Evolutionary conservation across 768 basidiomycete species (phyloP).

Genomic region (Neoboletus brunneissimus): DNA sequence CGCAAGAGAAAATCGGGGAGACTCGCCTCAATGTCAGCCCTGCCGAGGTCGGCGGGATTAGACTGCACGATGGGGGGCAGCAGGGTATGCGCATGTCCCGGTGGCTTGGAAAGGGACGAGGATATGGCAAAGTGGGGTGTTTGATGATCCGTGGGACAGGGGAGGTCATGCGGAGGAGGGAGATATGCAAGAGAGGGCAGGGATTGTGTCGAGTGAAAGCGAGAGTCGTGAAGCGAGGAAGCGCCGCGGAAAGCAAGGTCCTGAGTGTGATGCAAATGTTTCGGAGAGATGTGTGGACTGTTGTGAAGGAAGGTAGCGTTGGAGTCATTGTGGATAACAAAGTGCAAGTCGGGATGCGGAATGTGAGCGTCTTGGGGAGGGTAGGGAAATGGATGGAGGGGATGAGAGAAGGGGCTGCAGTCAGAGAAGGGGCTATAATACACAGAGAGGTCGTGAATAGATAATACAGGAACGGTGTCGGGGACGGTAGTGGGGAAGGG

Average conservation of each 20-base stretch:
- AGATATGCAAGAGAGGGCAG: conserved; percentile 24
- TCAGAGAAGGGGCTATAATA: conserved; percentile 35
- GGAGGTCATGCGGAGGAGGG: conserved; percentile 27
- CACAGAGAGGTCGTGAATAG: conserved; percentile 29
- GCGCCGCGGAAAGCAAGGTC: conserved; percentile 20
- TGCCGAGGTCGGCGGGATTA: conserved; percentile 30
- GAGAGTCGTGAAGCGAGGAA: conserved; percentile 26
- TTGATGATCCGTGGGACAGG: conserved; percentile 17
- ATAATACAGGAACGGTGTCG: conserved; percentile 32
- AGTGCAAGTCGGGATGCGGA: conserved; percentile 28
- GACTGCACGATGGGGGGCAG: conserved; percentile 34
- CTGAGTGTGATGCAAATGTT: conserved; percentile 27
- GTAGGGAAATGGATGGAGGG: conserved; percentile 26
- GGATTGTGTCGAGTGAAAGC: conserved; percentile 27
- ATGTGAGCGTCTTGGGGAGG: conserved; percentile 25
- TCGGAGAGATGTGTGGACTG: conserved; percentile 27
- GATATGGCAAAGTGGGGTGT: conserved; percentile 17
- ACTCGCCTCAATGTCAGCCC: conserved; percentile 26
- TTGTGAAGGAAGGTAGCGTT: conserved; percentile 16
- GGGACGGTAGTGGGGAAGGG: conserved; percentile 20
- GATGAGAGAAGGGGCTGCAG: conserved; percentile 20
- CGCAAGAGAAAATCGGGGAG: not conserved
- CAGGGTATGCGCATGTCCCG: conserved; percentile 28
- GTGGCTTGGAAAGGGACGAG: conserved; percentile 23
- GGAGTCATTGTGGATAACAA: conserved; percentile 23